Conservation (phyloP, 768 basidiomycete species). For the Gloeostereum incarnatum region DNA sequence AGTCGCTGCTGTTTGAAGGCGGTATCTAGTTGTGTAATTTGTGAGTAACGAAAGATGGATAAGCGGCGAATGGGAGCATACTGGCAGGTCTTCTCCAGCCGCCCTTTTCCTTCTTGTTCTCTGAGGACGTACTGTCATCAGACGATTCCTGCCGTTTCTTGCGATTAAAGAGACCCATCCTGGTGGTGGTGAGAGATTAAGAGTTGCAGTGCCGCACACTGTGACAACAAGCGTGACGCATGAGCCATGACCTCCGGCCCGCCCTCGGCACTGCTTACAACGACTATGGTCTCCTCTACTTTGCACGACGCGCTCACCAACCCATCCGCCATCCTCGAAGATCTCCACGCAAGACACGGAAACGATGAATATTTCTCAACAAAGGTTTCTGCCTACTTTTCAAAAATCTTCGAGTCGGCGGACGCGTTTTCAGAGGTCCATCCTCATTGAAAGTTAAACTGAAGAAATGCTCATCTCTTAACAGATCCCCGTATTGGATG, state of each 20-base stretch:
- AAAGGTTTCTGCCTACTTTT: slow-evolving; percentile 38
- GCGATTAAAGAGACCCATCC: slow-evolving; percentile 53
- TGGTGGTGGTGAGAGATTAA: slow-evolving; percentile 6
- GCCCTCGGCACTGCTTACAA: background rate
- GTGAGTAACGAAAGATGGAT: slow-evolving; percentile 5
- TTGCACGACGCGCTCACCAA: slow-evolving; percentile 39
- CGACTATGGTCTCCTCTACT: slow-evolving; percentile 41
- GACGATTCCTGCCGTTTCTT: slow-evolving; percentile 28
- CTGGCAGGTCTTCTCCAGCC: slow-evolving; percentile 82
- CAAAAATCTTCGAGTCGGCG: slow-evolving; percentile 25
- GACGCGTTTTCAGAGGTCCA: slow-evolving; percentile 32
- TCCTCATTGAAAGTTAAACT: background rate
- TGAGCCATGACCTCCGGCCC: no score
- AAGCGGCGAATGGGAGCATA: slow-evolving; percentile 39
- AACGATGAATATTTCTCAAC: slow-evolving; percentile 25
- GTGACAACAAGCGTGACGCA: no score
- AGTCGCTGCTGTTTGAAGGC: slow-evolving; percentile 99
- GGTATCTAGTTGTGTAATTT: slow-evolving; percentile 53
- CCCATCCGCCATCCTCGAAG: slow-evolving; percentile 38
- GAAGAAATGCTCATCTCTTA: background rate
- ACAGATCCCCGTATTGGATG: slow-evolving; percentile 52
- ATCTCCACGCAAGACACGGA: slow-evolving; percentile 27
- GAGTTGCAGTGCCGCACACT: background rate
- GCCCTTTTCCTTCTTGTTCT: slow-evolving; percentile 74
- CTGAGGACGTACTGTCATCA: slow-evolving; percentile 18